phyloP scores from a whole-genome alignment of 768 basidiomycete species.

The Scleroderma bovista region DNA sequence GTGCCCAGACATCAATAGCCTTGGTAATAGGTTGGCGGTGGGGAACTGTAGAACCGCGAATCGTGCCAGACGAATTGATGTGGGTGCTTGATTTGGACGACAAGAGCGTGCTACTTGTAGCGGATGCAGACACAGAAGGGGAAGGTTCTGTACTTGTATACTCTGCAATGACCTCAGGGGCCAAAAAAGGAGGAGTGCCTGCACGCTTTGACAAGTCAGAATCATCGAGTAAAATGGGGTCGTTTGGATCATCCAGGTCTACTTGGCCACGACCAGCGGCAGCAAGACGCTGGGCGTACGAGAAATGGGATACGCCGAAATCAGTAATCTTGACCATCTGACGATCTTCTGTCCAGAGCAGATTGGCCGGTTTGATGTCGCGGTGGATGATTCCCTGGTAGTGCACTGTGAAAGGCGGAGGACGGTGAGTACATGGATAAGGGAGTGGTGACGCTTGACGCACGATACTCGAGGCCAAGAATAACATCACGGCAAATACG shows the following conservation, averaged over 20 bases:
- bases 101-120: constrained; percentile 26
- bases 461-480: constrained; percentile 91
- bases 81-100: constrained; percentile 25
- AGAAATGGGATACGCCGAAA: constrained; percentile 97
- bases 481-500: constrained; percentile 90
- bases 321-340: constrained; percentile 94
- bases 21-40: constrained; percentile 67
- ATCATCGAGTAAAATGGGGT: constrained; percentile 74
- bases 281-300: constrained; percentile 77
- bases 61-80: constrained; percentile 25
- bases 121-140: constrained; percentile 28
- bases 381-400: constrained; percentile 98
- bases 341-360: constrained; percentile 84
- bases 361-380: constrained; percentile 98
- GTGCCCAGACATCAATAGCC: constrained; percentile 96
- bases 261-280: constrained; percentile 43
- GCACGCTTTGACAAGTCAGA: constrained; percentile 85
- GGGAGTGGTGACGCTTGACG: constrained; percentile 31
- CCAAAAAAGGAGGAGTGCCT: constrained; percentile 93
- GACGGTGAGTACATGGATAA: constrained; percentile 1
- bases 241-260: constrained; percentile 41
- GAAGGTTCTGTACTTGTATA: constrained; percentile 35
- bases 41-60: constrained; percentile 18
- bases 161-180: constrained; percentile 89
- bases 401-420: constrained; percentile 63